A percentile compares a stretch with the other conserved stretches of the same genome.
phyloP scores from a whole-genome alignment of 345 rosid species.

The Rhodomyrtus tomentosa region DNA sequence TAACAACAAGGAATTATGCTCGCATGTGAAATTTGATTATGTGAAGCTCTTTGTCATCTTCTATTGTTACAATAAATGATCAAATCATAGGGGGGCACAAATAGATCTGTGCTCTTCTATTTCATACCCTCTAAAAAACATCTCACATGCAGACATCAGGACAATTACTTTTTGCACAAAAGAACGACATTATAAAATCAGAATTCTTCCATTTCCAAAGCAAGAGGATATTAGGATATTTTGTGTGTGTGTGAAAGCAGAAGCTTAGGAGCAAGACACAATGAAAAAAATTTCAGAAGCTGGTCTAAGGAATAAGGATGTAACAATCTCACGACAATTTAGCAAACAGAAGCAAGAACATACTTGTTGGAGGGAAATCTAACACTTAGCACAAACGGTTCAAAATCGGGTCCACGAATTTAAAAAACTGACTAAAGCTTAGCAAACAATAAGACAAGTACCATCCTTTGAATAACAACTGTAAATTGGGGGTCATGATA shows the following conservation, averaged over 20 bases:
- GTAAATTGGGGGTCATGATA: background rate
- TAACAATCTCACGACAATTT: background rate
- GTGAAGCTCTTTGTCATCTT: background rate
- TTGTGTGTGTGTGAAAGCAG: background rate
- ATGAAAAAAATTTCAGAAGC: background rate
- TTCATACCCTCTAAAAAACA: background rate
- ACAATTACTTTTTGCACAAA: background rate
- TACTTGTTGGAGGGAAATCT: background rate
- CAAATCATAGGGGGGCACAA: background rate
- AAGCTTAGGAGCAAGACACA: background rate
- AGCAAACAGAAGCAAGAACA: background rate
- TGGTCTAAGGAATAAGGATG: background rate
- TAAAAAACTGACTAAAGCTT: background rate
- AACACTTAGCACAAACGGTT: background rate
- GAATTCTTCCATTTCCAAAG: background rate
- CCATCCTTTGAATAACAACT: background rate
- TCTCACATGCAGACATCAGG: background rate
- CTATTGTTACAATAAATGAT: background rate
- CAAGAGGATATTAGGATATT: background rate
- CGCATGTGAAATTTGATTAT: background rate
- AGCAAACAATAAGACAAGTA: background rate
- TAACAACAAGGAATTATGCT: background rate
- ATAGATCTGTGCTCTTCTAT: background rate
- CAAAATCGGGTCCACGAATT: background rate
- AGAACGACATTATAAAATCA: background rate